Base-by-base conservation (phyloP, 441 rosid species). In the Daphne laureola region DNA sequence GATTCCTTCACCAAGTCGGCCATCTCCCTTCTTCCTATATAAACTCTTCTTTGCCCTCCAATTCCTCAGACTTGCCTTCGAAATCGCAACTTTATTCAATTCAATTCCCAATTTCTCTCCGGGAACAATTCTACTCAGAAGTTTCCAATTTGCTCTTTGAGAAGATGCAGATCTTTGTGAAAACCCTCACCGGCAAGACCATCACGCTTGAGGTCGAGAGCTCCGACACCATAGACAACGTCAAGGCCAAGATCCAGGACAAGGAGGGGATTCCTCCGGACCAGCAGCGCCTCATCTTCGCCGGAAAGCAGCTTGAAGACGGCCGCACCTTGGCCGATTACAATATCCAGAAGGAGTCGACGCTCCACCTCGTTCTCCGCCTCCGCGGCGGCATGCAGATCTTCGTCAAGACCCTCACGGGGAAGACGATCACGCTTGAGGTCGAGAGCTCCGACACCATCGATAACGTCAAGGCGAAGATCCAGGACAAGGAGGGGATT, bases 81-180 rank as follows among this genome's bases (percentile, higher is more conserved):
- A 1, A 18, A 1, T 1, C 23, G 23, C 23, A 18, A 18, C 23
- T 18, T 18, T 18, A n/a, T n/a, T n/a, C n/a, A n/a, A n/a, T n/a
- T n/a, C 23, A 18, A 18, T 3, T 18, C 23, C 23, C 23, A 18
- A 18, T 18, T 18, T 18, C 23, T 18, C 23, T 18, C 23, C 23
- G 23, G 3, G 3, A 18, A 18, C 2, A 18, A 21, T 0, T 2
- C 2, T 2, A 21, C 2, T 21, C 25, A 2, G 3, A 4, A 21
- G 3, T 21, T 21, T 21, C 25, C 3, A 3, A 21, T 21, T 21
- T 4, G 25, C 25, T 21, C 25, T 21, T 2, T 21, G 25, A 4
- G 3, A 63, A 59, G 14, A 68, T 68, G 73, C 74, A 65, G 64
- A 69, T 69, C 64, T 69, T 69, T 42, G 73, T 69, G 0, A 69